These are phyloP conservation scores for Neurospora discreta DNA, from an alignment of 495 filamentous ascomycete species.

Conservation along the genomic window DNA sequence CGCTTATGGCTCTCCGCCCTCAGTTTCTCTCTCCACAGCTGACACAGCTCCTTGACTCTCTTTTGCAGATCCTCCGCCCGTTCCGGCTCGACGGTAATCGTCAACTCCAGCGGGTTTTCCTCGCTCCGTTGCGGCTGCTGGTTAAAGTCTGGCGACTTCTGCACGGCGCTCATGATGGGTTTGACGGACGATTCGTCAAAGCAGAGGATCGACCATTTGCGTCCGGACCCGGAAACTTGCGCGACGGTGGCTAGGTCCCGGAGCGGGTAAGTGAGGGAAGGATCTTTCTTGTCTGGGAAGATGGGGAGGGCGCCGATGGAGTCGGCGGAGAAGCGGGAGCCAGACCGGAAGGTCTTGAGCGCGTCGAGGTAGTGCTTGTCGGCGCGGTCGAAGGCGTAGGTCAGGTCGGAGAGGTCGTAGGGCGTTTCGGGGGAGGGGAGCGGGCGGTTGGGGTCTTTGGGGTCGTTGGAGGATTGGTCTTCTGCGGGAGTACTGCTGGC, in stretches of 20 bases:
- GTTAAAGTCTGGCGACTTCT: constrained; percentile 49
- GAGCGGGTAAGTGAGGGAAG: constrained; percentile 38
- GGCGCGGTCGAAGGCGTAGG: constrained; percentile 44
- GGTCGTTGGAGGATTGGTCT: background rate
- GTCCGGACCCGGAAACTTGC: constrained; percentile 57
- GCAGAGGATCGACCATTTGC: constrained; percentile 54
- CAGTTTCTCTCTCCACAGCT: constrained; percentile 51
- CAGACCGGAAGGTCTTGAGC: constrained; percentile 46
- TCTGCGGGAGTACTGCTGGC: no score
- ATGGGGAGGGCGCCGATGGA: constrained; percentile 55
- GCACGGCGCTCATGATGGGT: constrained; percentile 59
- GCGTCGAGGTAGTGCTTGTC: constrained; percentile 47
- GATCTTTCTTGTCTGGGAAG: constrained; percentile 38
- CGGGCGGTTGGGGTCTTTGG: constrained; percentile 10
- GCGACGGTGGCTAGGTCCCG: constrained; percentile 68
- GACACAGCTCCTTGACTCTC: constrained; percentile 43
- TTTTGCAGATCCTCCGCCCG: constrained; percentile 50
- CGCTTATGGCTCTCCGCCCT: constrained; percentile 41
- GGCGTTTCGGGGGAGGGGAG: constrained; percentile 40
- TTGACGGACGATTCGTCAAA: constrained; percentile 49
- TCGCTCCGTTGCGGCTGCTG: constrained; percentile 62
- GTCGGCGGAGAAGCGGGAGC: constrained; percentile 60
- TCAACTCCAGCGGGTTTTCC: constrained; percentile 58
- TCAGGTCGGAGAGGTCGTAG: constrained; percentile 55
- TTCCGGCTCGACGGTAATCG: constrained; percentile 55